Evolutionary conservation across 257 asterid genomes (phyloP).

Genomic region (Perilla frutescens): DNA sequence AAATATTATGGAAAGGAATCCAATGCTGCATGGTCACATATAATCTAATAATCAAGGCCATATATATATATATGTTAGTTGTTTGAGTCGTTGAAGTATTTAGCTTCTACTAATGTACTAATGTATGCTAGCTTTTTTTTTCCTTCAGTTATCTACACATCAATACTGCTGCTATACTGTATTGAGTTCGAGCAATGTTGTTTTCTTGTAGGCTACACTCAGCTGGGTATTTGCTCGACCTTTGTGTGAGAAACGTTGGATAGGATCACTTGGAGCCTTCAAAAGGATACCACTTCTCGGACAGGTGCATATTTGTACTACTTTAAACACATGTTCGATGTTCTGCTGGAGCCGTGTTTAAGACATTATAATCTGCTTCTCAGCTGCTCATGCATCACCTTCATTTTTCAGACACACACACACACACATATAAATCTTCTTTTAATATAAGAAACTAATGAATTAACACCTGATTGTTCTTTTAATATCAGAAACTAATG

Average conservation of each 20-base stretch:
- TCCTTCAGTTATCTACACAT: not conserved
- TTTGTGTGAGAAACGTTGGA: slow-evolving; percentile 71
- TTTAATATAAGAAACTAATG: not conserved
- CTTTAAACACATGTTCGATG: not conserved
- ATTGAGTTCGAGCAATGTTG: not conserved
- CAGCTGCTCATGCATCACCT: not conserved
- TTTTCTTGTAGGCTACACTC: slow-evolving; percentile 68
- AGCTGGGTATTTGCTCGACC: slow-evolving; percentile 85
- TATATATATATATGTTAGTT: not conserved
- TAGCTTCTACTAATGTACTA: not conserved
- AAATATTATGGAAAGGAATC: no score
- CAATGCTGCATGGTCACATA: no score
- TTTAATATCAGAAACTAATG: no score
- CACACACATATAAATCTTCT: not conserved
- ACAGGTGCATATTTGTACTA: slow-evolving; percentile 55
- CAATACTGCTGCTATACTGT: not conserved
- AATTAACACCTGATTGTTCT: not conserved
- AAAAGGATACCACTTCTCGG: slow-evolving; percentile 80
- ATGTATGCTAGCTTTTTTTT: not conserved
- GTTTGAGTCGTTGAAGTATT: not conserved
- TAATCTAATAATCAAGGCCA: no score
- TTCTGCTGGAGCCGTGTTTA: not conserved
- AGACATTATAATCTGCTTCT: not conserved
- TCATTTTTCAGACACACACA: not conserved
- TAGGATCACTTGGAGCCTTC: slow-evolving; percentile 74